Evolutionary conservation across 176 grass and related monocot genomes (phyloP).

Genomic region (Metroxylon sagu): DNA sequence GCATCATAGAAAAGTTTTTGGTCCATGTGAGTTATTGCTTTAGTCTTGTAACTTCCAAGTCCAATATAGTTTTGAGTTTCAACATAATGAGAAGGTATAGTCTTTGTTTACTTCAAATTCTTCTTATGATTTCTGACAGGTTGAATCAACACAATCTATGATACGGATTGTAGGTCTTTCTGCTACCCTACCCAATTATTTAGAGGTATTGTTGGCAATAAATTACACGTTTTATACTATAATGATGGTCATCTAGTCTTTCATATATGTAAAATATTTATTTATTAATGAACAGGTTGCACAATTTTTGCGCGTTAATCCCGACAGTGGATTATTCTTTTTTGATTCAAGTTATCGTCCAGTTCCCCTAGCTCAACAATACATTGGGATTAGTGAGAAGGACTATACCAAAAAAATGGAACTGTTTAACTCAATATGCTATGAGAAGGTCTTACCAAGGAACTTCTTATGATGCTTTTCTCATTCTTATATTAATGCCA

Average conservation of each 20-base stretch:
- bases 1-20: no score
- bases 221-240: neutral
- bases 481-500: slow-evolving; percentile 6
- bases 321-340: slow-evolving; percentile 73
- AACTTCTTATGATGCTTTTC: slow-evolving; percentile 10
- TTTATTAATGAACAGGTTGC: slow-evolving; percentile 56
- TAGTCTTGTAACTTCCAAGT: no score
- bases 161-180: slow-evolving; percentile 96
- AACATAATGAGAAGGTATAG: neutral
- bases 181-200: slow-evolving; percentile 89
- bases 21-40: no score
- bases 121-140: slow-evolving; percentile 44
- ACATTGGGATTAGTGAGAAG: slow-evolving; percentile 89
- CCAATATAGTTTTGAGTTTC: no score
- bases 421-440: slow-evolving; percentile 81
- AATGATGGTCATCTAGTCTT: neutral
- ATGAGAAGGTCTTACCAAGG: slow-evolving; percentile 56
- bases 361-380: slow-evolving; percentile 92
- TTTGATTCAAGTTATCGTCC: slow-evolving; percentile 93
- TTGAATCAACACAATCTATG: slow-evolving; percentile 97
- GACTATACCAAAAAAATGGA: slow-evolving; percentile 61
- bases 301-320: slow-evolving; percentile 91
- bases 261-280: neutral
- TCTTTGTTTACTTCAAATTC: slow-evolving; percentile 17
- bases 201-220: slow-evolving; percentile 45